Base-by-base conservation (phyloP, 1,284 basidiomycete species). In the Moniliophthora roreri region DNA sequence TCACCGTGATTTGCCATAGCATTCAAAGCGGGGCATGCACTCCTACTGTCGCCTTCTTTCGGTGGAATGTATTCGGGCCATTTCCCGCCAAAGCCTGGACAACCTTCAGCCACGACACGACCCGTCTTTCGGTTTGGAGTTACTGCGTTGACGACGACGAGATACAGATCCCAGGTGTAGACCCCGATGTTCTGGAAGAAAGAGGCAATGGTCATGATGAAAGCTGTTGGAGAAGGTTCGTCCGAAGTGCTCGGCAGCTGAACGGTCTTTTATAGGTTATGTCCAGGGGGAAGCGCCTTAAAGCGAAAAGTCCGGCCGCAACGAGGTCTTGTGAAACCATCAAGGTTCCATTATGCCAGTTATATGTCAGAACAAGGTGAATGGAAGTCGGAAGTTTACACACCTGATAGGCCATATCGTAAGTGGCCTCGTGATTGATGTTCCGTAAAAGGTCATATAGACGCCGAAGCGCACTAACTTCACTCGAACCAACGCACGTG, bases 1-100 rank as follows among this genome's bases (percentile, higher is more conserved):
- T 41, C 56, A 87, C 86, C 87, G 54, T 88, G 87, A 65, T 89
- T 88, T 5, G 87, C 85, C 78, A 91, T 72, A 0, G 86, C 84
- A 60, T 91, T 91, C 56, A 91, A 65, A 2, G 78, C 84, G 2
- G 88, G 88, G 59, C 88, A 91, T 4, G 80, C 77, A 58, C 79
- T 80, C 5, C 88, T 74, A 60, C 87, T 89, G 58, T 89, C 87
- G 0, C 77, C 80, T 18, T 80, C 75, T 56, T 66, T 69, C 0
- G 86, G 80, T 3, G 82, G 66, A 1, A 74, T 67, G 60, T 75
- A 89, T 58, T 82, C 78, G 0, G 89, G 87, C 89, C 89, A 91
- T 48, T 77, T 66, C 0, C 88, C 87, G n/a, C 71, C 78, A 49
- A 71, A 77, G 0, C 88, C 88, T 2, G 80, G 77, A 47, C 74